A percentile compares a stretch with the other conserved stretches of the same genome.
These are phyloP conservation scores for Circinella minor DNA, from an alignment of 371 early-diverging fungal genomes.

Conservation along the genomic window DNA sequence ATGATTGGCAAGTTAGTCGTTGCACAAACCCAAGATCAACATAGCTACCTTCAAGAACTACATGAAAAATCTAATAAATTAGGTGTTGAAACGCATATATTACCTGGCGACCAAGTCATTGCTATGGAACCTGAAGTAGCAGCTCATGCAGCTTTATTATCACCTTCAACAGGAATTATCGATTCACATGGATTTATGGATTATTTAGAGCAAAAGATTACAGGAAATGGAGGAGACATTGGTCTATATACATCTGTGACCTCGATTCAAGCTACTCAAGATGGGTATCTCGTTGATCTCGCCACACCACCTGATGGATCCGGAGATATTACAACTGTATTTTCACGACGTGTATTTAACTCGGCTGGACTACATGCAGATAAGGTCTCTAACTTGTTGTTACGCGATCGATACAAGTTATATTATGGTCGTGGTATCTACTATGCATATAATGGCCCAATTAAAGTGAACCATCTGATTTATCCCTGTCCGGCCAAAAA, in stretches of 20 bases:
- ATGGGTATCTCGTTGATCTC: constrained; percentile 56
- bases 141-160: constrained; percentile 55
- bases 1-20: constrained; percentile 85
- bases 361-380: constrained; percentile 80
- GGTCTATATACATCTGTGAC: constrained; percentile 55
- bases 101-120: constrained; percentile 46
- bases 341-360: constrained; percentile 74
- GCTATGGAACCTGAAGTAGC: constrained; percentile 66
- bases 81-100: constrained; percentile 65
- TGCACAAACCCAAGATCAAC: constrained; percentile 60
- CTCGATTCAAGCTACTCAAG: constrained; percentile 37
- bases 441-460: constrained; percentile 57
- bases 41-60: constrained; percentile 61
- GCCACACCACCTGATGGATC: constrained; percentile 21
- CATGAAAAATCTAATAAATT: constrained; percentile 61
- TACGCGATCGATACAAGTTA: constrained; percentile 40
- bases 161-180: constrained; percentile 83
- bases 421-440: constrained; percentile 84
- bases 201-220: constrained; percentile 51
- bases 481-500: constrained; percentile 87
- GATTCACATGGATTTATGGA: constrained; percentile 78
- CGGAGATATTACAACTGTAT: constrained; percentile 44
- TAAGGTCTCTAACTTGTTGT: constrained; percentile 64
- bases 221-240: constrained; percentile 51
- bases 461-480: constrained; percentile 67